Evolutionary conservation across 768 basidiomycete genomes (phyloP).

Genomic region (Paxillus rubicundulus): DNA sequence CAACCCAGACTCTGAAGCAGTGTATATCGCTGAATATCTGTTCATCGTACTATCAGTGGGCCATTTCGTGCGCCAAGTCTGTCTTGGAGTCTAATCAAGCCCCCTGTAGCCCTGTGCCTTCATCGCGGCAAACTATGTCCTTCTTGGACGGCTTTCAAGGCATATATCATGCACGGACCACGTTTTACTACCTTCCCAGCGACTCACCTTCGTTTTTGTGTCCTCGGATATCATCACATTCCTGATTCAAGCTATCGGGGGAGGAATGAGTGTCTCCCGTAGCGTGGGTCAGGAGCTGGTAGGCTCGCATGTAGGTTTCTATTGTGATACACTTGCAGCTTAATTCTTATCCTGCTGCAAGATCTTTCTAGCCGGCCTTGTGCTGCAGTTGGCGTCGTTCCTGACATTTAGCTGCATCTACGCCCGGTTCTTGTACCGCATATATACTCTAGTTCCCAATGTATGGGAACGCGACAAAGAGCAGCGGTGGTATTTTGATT

Average conservation of each 20-base stretch:
- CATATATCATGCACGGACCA: slow-evolving; percentile 46
- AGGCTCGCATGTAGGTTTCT: slow-evolving; percentile 37
- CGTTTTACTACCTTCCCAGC: slow-evolving; percentile 46
- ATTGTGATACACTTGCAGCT: slow-evolving; percentile 29
- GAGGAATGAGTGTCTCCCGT: not conserved
- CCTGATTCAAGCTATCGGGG: slow-evolving; percentile 51
- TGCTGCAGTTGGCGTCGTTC: slow-evolving; percentile 55
- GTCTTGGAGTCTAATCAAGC: not conserved
- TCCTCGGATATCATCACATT: slow-evolving; percentile 65
- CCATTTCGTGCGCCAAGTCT: slow-evolving; percentile 7
- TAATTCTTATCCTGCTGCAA: slow-evolving; percentile 41
- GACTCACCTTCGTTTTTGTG: slow-evolving; percentile 58
- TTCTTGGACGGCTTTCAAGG: slow-evolving; percentile 58
- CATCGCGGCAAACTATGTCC: slow-evolving; percentile 65
- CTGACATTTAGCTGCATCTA: slow-evolving; percentile 46
- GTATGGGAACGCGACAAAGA: slow-evolving; percentile 40
- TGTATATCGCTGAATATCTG: slow-evolving; percentile 57
- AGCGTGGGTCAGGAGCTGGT: slow-evolving; percentile 13
- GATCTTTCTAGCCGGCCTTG: slow-evolving; percentile 59
- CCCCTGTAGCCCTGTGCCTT: slow-evolving; percentile 64
- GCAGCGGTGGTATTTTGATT: slow-evolving; percentile 51
- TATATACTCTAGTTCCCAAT: slow-evolving; percentile 40
- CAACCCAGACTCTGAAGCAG: slow-evolving; percentile 49
- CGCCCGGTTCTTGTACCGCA: slow-evolving; percentile 46
- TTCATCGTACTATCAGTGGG: slow-evolving; percentile 56